Evolutionary conservation across 75 land plant genomes (phyloP).

Genomic region (Azolla pinnata): DNA sequence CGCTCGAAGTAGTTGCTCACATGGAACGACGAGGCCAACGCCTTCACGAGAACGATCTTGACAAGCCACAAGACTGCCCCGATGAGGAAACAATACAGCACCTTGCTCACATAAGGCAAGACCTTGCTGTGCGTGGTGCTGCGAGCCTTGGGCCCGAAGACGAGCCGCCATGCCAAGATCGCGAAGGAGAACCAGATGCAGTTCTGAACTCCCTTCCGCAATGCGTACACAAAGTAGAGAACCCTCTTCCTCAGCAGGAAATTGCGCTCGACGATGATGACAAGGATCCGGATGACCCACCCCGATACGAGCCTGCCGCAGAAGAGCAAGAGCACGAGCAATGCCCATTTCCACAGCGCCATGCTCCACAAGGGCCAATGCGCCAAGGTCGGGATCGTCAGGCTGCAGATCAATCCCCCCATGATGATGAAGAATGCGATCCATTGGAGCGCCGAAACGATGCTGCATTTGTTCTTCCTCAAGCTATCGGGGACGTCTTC

Average conservation of each 20-base stretch:
- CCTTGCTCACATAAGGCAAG: slow-evolving; percentile 44
- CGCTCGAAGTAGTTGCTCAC: slow-evolving; percentile 71
- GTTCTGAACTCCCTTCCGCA: slow-evolving; percentile 38
- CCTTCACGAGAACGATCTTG: slow-evolving; percentile 57
- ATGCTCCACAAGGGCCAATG: slow-evolving; percentile 37
- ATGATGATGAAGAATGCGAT: slow-evolving; percentile 30
- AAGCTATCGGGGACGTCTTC: slow-evolving; percentile 24
- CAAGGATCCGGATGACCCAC: slow-evolving; percentile 40
- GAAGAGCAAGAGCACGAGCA: slow-evolving; percentile 48
- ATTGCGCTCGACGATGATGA: slow-evolving; percentile 53
- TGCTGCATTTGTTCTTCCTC: slow-evolving; percentile 20
- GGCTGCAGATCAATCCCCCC: slow-evolving; percentile 33
- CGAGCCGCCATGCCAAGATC: slow-evolving; percentile 35
- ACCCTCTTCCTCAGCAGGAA: slow-evolving; percentile 62
- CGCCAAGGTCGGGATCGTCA: slow-evolving; percentile 18
- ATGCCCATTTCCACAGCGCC: slow-evolving; percentile 75
- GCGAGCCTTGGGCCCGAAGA: slow-evolving; percentile 40
- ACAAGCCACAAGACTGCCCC: slow-evolving; percentile 52
- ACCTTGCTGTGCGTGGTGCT: slow-evolving; percentile 19
- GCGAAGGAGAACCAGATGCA: slow-evolving; percentile 35
- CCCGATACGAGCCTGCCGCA: slow-evolving; percentile 67
- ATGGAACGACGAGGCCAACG: slow-evolving; percentile 67
- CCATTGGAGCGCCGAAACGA: slow-evolving; percentile 33
- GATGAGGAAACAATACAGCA: slow-evolving; percentile 36
- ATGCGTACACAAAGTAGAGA: slow-evolving; percentile 61